Base-by-base conservation (phyloP, 768 basidiomycete species). In the Rhizopogon roseolus region DNA sequence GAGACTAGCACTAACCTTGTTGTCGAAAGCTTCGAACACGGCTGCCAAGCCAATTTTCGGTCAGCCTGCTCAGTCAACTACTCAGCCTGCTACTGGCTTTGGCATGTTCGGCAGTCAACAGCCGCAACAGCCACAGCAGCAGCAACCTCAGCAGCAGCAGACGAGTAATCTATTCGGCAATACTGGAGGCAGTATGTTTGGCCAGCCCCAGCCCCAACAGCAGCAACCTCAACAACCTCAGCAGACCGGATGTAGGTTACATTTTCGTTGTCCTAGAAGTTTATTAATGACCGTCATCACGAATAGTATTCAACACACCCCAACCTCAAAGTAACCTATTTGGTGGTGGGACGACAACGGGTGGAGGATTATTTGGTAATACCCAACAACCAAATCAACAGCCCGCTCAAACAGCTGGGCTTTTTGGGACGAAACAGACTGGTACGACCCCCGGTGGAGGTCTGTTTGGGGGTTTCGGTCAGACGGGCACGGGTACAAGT, bases 401-500 rank as follows among this genome's bases (percentile, higher is more conserved):
- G n/a, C 57, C 57, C 9, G 56, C 57, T 32, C 71, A 68, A 53
- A 59, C 42, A 9, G 50, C 58, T 59, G 65, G 49, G 58, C 67
- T 64, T 13, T 69, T 69, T 32, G 62, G 63, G 32, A 52, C 64
- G 3, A 52, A 57, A 16, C 76, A 72, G 55, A 60, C 72, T 44
- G 52, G 70, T 25, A 57, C 69, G 4, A 52, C 65, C 36, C 57
- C 67, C 5, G 70, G 68, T 11, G 65, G 64, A 4, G 66, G 71
- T 53, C 57, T 81, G 25, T 83, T 84, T 54, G 79, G 81, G 58
- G 70, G 71, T n/a, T 75, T 81, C 34, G 77, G 77, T 27, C 79
- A 81, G 57, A 62, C 71, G 16, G 61, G 50, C 54, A 72, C 58
- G 44, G 68, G 60, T 27, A 57, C 63, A 43, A 58, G 62, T 34